Evolutionary conservation across 2,329 filamentous ascomycete genomes (phyloP).

Genomic region (Zymoseptoria pseudotritici): DNA sequence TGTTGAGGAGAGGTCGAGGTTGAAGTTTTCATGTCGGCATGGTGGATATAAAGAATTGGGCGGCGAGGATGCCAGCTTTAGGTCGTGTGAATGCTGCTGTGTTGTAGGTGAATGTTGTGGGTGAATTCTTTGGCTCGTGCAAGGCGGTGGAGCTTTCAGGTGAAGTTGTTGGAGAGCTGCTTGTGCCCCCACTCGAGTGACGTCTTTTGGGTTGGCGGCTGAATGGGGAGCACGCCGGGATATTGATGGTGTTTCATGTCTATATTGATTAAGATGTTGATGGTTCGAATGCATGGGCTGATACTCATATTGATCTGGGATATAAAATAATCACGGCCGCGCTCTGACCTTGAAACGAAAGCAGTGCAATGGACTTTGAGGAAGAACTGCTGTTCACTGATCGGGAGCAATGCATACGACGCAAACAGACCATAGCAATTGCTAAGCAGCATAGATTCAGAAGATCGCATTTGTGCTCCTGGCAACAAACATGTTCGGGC

Average conservation of each 20-base stretch:
- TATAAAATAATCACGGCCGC: too few species aligned
- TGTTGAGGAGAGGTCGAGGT: not conserved
- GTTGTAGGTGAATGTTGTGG: not conserved
- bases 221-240: not conserved
- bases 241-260: not conserved
- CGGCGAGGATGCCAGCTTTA: not conserved
- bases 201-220: not conserved
- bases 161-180: not conserved
- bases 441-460: too few species aligned
- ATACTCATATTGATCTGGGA: too few species aligned
- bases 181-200: not conserved
- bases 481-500: too few species aligned
- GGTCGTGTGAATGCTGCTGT: not conserved
- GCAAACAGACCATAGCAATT: too few species aligned
- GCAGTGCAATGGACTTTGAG: too few species aligned
- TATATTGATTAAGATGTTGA: not conserved
- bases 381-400: too few species aligned
- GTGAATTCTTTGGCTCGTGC: not conserved
- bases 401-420: too few species aligned
- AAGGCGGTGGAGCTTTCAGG: not conserved
- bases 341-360: too few species aligned
- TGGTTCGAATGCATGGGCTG: not conserved
- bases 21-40: not conserved
- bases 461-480: too few species aligned
- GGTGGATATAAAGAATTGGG: not conserved